These are phyloP conservation scores for Oryza australiensis DNA, from an alignment of 176 grass and related monocot genomes.

Conservation along the genomic window DNA sequence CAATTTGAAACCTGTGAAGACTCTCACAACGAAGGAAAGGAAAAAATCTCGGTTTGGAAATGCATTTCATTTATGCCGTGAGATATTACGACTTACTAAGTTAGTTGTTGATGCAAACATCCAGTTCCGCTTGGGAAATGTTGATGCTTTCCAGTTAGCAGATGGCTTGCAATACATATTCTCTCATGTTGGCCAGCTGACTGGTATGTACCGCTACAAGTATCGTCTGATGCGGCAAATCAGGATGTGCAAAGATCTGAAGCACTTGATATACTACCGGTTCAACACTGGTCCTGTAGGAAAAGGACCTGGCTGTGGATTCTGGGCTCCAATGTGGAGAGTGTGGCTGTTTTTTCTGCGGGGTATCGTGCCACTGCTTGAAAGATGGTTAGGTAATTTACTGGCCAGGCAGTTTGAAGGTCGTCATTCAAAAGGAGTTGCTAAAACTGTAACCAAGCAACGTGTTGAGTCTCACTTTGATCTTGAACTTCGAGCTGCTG, in stretches of 20 bases:
- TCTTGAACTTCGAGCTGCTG: constrained; percentile 93
- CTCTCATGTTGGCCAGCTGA: constrained; percentile 96
- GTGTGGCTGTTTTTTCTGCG: constrained; percentile 98
- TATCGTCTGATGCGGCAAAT: constrained; percentile 97
- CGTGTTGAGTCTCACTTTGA: constrained; percentile 97
- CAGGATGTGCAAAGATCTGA: constrained; percentile 99
- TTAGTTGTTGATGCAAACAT: constrained; percentile 98
- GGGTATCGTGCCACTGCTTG: constrained; percentile 90
- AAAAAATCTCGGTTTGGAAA: constrained; percentile 99
- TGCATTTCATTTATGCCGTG: constrained; percentile 96
- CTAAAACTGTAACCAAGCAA: constrained; percentile 99
- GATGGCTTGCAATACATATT: constrained; percentile 99
- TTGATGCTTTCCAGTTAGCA: constrained; percentile 93
- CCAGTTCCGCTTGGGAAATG: constrained; percentile 94
- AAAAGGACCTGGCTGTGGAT: constrained; percentile 95
- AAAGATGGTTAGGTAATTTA: constrained; percentile 95
- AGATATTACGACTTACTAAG: constrained; percentile 95
- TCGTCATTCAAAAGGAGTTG: constrained; percentile 94
- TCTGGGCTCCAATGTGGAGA: constrained; percentile 99
- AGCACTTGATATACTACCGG: constrained; percentile 97
- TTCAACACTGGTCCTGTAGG: constrained; percentile 99
- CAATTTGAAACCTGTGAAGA: constrained; percentile 97
- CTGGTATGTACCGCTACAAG: constrained; percentile 99
- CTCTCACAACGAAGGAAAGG: constrained; percentile 95
- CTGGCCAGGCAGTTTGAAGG: constrained; percentile 96